phyloP scores from a whole-genome alignment of 163 green algal species.

The Chlorella variabilis region DNA sequence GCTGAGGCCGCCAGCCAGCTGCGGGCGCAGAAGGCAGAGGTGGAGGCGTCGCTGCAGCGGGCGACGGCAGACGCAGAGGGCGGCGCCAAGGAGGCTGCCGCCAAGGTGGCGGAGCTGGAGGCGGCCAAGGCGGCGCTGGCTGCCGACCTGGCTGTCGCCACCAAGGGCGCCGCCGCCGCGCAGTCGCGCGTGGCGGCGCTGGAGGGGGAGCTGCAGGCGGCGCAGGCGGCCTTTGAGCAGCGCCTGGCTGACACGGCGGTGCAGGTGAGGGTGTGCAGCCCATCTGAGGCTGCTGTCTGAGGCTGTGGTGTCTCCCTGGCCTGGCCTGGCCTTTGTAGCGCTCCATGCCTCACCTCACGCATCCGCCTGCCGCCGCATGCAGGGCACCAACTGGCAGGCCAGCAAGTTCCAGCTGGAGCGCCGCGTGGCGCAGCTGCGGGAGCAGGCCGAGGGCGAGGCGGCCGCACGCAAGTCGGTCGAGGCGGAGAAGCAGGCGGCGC shows the following conservation, averaged over 20 bases:
- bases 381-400: conserved; percentile 17
- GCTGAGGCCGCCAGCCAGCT: neutral
- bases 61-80: neutral
- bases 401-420: neutral
- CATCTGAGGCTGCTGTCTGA: neutral
- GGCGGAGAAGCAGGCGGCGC: neutral
- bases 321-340: neutral
- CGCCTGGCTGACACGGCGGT: neutral
- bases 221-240: neutral
- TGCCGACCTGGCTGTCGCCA: neutral
- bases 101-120: neutral
- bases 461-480: neutral
- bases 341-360: neutral
- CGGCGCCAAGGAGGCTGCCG: neutral
- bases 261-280: neutral
- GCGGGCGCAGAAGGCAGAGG: conserved; percentile 3
- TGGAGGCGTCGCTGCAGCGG: neutral
- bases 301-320: neutral
- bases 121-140: neutral
- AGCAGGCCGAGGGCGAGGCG: neutral
- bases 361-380: neutral
- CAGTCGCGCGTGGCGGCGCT: neutral
- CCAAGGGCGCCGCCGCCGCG: neutral
- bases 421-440: neutral
- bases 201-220: neutral